Base-by-base conservation (phyloP, 2,329 filamentous ascomycete species). In the Ophiocordyceps sinensis region DNA sequence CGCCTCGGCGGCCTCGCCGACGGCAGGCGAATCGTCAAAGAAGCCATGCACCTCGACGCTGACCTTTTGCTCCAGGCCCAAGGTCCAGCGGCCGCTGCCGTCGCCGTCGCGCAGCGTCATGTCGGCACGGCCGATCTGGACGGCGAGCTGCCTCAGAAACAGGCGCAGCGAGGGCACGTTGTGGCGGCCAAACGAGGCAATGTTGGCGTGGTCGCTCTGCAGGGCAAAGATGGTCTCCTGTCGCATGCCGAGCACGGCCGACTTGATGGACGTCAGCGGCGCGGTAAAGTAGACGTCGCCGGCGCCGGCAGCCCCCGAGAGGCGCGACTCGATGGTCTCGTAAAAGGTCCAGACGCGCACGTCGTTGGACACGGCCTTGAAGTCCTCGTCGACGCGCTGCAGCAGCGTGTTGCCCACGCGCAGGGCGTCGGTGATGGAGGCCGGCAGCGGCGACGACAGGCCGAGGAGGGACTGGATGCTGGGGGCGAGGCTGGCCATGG, bases 321-420 rank as follows among this genome's bases (percentile, higher is more conserved):
- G 59, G 1, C 67, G 65, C 1, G 75, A 77, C 51, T 79, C 75
- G 8, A 74, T 66, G 0, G 73, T 79, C 49, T 79, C 76, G 44
- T 79, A 74, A 34, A 79, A 71, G 0, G 74, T 76, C 74, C 75
- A 79, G 12, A 79, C 62, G 7, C 67, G 69, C 39, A 79, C 61
- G 42, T 79, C 76, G 30, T 70, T 69, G 0, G 73, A 67, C 5
- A 75, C 65, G 4, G 70, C 63, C 38, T 67, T 67, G 50, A 79
- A 80, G 35, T 67, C 63, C 3, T 76, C 70, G 15, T 77, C 69
- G 37, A 66, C 61, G 34, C 60, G 62, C 7, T 70, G 52, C 2
- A 80, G 55, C 0, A 63, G 52, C n/a, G 59, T 56, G 44, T 71
- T 68, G 10, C 68, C 69, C 1, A 77, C 59, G 1, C 64, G 66